These are phyloP conservation scores for Diversispora eburnea DNA, from an alignment of 192 early-diverging fungal species.

Conservation along the genomic window DNA sequence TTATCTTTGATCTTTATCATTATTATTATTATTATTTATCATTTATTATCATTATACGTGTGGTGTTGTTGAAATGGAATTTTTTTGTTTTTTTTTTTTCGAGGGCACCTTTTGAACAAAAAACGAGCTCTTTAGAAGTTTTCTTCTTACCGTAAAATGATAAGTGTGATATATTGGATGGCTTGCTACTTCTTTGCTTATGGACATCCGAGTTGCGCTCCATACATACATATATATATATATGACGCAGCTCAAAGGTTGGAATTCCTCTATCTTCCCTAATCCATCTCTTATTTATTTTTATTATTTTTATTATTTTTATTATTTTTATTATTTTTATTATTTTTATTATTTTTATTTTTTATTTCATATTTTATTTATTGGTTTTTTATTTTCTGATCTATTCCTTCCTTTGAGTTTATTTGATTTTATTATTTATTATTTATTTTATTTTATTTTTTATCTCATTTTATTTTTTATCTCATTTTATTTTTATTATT, in stretches of 20 bases:
- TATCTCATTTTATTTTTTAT: background rate
- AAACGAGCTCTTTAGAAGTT: background rate
- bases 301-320: slow-evolving; percentile 20
- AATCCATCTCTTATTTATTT: slow-evolving; percentile 22
- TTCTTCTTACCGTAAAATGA: slow-evolving; percentile 1
- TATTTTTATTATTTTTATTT: slow-evolving; percentile 12
- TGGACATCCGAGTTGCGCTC: slow-evolving; percentile 32
- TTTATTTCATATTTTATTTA: background rate
- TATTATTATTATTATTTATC: too few species aligned
- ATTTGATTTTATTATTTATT: background rate
- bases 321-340: slow-evolving; percentile 11
- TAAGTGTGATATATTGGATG: slow-evolving; percentile 3
- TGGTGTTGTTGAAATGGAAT: too few species aligned
- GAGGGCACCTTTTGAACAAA: too few species aligned
- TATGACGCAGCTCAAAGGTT: slow-evolving; percentile 34
- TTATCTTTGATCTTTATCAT: too few species aligned
- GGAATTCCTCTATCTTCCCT: slow-evolving; percentile 30
- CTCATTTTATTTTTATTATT: background rate
- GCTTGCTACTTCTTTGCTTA: background rate
- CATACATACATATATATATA: slow-evolving; percentile 2
- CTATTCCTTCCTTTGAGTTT: background rate
- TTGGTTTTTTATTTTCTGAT: background rate
- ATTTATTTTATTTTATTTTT: background rate
- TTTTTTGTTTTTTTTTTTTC: too few species aligned
- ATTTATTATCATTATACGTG: too few species aligned